Conservation (phyloP, 345 rosid genomes). For the Melaleuca quinquenervia region DNA sequence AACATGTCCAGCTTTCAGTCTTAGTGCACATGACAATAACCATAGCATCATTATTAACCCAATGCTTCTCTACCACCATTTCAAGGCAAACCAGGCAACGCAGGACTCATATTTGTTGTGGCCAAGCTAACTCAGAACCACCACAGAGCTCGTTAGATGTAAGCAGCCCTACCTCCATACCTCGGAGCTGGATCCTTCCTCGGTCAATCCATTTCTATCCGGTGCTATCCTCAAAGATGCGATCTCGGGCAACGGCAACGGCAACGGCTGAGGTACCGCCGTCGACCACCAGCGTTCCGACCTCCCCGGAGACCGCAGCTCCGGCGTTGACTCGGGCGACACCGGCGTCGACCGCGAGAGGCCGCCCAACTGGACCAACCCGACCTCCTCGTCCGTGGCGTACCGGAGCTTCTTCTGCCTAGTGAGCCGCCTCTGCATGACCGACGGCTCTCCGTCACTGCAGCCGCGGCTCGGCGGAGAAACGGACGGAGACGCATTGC, state of each 20-base stretch:
- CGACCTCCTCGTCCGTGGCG: slow-evolving; percentile 29
- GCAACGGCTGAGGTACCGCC: slow-evolving; percentile 47
- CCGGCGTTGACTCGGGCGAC: slow-evolving; percentile 15
- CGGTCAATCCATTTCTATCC: not conserved
- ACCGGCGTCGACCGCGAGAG: slow-evolving; percentile 10
- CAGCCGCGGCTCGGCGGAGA: not conserved
- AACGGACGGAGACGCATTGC: not conserved
- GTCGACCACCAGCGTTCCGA: slow-evolving; percentile 17
- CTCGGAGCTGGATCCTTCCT: not conserved
- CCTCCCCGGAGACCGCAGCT: slow-evolving; percentile 9
- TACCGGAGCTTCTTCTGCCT: slow-evolving; percentile 46
- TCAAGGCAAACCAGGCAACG: not conserved
- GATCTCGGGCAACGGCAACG: slow-evolving; percentile 48
- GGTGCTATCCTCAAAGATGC: not conserved
- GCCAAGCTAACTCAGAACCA: not conserved
- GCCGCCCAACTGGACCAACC: slow-evolving; percentile 3
- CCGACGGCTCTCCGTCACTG: slow-evolving; percentile 1
- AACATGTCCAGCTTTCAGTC: not conserved
- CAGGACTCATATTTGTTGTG: not conserved
- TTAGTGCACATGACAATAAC: not conserved
- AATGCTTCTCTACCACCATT: not conserved
- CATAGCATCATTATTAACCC: not conserved
- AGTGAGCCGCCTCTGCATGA: slow-evolving; percentile 16
- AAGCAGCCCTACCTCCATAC: not conserved
- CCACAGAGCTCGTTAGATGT: not conserved